These are phyloP conservation scores for Colletotrichum acutatum DNA, from an alignment of 2,329 filamentous ascomycete genomes.

Conservation along the genomic window DNA sequence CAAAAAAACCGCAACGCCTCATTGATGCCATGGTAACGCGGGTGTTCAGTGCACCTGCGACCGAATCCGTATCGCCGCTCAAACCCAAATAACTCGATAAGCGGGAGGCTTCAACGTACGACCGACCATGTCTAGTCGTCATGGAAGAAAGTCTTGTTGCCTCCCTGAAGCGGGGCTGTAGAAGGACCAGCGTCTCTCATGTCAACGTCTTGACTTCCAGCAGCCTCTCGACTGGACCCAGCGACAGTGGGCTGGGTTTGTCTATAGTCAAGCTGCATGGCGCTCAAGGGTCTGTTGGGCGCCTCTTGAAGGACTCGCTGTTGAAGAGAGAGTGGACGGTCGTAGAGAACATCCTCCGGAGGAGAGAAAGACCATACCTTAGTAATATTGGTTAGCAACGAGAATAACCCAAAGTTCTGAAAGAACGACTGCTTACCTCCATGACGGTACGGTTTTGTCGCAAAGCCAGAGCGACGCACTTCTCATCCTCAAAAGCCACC, in stretches of 20 bases:
- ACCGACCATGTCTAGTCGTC: constrained; percentile 48
- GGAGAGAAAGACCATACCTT: constrained; percentile 97
- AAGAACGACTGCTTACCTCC: constrained; percentile 77
- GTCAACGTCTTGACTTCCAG: constrained; percentile 59
- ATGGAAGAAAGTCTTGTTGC: constrained; percentile 62
- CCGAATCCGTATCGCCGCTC: neutral
- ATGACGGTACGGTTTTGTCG: constrained; percentile 89
- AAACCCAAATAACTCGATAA: neutral
- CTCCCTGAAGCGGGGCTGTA: constrained; percentile 61
- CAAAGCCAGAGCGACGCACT: constrained; percentile 94
- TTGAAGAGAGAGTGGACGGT: constrained; percentile 62
- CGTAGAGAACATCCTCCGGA: constrained; percentile 74
- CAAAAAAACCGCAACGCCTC: neutral
- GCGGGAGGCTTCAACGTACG: neutral
- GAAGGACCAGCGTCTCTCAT: constrained; percentile 68
- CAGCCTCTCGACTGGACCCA: constrained; percentile 46
- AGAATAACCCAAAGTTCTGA: neutral
- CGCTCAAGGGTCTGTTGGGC: constrained; percentile 62
- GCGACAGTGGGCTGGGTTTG: constrained; percentile 44
- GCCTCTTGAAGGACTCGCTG: constrained; percentile 56
- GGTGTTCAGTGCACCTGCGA: neutral
- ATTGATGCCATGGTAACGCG: neutral
- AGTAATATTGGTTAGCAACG: constrained; percentile 42
- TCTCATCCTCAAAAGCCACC: constrained; percentile 98
- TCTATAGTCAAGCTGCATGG: constrained; percentile 59